phyloP scores from a whole-genome alignment of 148 eudicot genomes.

The Silene conica region DNA sequence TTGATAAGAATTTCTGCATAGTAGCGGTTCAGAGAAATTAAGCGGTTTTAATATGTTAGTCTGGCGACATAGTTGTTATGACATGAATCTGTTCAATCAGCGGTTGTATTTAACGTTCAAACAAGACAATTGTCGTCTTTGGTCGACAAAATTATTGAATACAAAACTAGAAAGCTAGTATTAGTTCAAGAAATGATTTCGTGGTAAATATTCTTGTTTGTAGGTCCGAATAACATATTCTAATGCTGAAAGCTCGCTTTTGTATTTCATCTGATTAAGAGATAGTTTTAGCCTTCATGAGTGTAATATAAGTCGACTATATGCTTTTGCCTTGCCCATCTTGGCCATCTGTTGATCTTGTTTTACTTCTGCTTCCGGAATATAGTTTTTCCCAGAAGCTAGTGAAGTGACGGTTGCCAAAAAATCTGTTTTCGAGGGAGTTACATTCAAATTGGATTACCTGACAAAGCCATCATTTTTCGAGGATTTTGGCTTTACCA shows the following conservation, averaged over 20 bases:
- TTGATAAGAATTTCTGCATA: too few relatives aligned
- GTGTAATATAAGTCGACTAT: too few relatives aligned
- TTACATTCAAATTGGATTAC: conserved; percentile 86
- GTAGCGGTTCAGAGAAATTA: too few relatives aligned
- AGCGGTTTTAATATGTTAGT: too few relatives aligned
- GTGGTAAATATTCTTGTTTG: neutral
- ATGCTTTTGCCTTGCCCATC: too few relatives aligned
- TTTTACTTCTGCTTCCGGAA: conserved; percentile 20
- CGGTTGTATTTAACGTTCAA: too few relatives aligned
- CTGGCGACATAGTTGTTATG: too few relatives aligned
- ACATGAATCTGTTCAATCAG: too few relatives aligned
- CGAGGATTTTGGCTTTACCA: conserved; percentile 80
- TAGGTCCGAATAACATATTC: neutral
- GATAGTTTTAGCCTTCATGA: neutral
- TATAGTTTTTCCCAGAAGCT: conserved; percentile 98
- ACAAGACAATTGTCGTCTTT: too few relatives aligned
- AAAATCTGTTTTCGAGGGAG: conserved; percentile 73
- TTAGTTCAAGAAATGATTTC: neutral
- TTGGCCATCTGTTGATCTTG: neutral
- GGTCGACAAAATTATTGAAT: too few relatives aligned
- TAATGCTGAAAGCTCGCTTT: neutral
- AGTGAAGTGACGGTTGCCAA: conserved; percentile 80
- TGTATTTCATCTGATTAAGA: neutral
- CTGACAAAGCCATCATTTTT: conserved; percentile 90
- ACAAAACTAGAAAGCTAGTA: too few relatives aligned